Percentiles rank a stretch among this genome's conserved stretches.
Conservation (phyloP, 441 rosid species). For the Hypseocharis bilobata region DNA sequence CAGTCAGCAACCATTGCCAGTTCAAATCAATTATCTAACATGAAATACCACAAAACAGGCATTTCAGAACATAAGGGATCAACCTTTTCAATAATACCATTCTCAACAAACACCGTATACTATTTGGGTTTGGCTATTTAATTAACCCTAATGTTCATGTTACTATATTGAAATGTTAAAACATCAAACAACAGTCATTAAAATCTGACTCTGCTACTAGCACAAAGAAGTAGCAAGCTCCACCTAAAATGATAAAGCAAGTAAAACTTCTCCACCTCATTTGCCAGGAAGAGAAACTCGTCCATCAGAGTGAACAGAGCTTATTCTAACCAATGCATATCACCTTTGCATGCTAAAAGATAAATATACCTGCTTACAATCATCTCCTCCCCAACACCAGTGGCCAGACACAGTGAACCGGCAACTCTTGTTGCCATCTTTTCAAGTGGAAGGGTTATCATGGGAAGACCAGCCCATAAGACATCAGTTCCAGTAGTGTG, state of each 20-base stretch:
- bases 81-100: background rate
- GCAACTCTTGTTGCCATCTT: slow-evolving; percentile 99
- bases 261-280: background rate
- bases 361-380: slow-evolving; percentile 61
- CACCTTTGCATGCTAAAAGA: background rate
- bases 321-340: background rate
- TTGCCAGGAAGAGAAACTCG: background rate
- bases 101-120: background rate
- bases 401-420: slow-evolving; percentile 90
- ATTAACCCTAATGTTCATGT: no score
- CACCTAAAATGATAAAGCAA: background rate
- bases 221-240: background rate
- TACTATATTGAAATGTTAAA: no score
- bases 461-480: slow-evolving; percentile 95
- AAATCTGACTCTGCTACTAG: background rate
- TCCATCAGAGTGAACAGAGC: background rate
- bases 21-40: background rate
- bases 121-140: no score
- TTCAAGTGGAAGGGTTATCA: slow-evolving; percentile 91
- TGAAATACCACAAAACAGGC: background rate
- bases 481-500: slow-evolving; percentile 98
- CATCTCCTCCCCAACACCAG: slow-evolving; percentile 97
- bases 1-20: background rate
- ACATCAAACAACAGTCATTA: background rate
- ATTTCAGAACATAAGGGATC: background rate